Percentiles rank a stretch among this genome's conserved stretches.
phyloP scores from a whole-genome alignment of 106 monocot species.

The Phalaenopsis equestris region DNA sequence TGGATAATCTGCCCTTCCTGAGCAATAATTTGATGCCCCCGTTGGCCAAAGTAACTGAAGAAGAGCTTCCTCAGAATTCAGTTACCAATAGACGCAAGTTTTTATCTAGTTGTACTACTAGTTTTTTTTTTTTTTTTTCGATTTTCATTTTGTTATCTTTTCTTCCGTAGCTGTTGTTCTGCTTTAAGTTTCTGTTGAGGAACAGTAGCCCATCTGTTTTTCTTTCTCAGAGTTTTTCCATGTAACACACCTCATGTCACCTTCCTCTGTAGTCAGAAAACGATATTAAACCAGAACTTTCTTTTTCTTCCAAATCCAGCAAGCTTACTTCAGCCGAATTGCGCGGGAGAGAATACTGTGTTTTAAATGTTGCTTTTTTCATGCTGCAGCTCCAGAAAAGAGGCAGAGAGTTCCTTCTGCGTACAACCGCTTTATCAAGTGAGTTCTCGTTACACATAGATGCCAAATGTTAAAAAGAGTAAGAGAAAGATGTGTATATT shows the following conservation, averaged over 20 bases:
- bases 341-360: background rate
- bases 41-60: constrained; percentile 26
- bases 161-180: background rate
- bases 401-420: constrained; percentile 95
- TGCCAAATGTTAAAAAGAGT: background rate
- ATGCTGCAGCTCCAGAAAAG: constrained; percentile 80
- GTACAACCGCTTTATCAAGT: constrained; percentile 96
- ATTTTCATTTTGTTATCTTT: background rate
- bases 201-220: background rate
- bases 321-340: background rate
- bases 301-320: background rate
- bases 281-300: background rate
- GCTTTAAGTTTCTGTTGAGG: background rate
- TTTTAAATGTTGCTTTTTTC: background rate
- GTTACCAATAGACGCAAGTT: constrained; percentile 47
- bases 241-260: background rate
- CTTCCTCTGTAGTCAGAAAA: background rate
- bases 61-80: constrained; percentile 25
- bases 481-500: background rate
- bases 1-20: constrained; percentile 12
- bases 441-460: constrained; percentile 12
- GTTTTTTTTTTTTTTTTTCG: background rate
- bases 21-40: constrained; percentile 9
- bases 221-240: background rate
- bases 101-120: no score